These are phyloP conservation scores for Pyrus pyrifolia DNA, from an alignment of 306 rosid species.

Conservation along the genomic window DNA sequence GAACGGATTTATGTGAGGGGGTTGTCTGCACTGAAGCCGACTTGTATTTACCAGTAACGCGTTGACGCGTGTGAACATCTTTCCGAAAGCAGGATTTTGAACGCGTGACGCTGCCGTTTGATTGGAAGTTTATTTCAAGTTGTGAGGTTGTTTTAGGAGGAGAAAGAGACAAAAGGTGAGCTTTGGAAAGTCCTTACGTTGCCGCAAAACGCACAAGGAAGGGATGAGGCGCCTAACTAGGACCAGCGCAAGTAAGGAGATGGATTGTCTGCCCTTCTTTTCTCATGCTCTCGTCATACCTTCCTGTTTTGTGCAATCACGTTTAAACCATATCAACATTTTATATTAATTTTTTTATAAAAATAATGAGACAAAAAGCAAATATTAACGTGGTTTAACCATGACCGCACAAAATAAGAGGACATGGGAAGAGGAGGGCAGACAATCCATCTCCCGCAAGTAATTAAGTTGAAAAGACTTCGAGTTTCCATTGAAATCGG, in stretches of 20 bases:
- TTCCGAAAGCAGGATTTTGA: too few species aligned
- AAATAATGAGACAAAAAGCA: too few species aligned
- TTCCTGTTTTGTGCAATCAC: too few species aligned
- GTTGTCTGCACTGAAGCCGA: slow-evolving; percentile 17
- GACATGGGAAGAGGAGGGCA: too few species aligned
- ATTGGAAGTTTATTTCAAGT: not conserved
- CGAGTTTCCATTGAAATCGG: not conserved
- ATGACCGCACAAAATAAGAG: too few species aligned
- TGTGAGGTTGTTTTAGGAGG: not conserved
- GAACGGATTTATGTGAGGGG: not conserved
- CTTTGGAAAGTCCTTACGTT: not conserved
- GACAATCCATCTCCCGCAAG: not conserved
- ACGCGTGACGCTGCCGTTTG: not conserved
- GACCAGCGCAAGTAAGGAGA: not conserved
- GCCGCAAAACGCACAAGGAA: not conserved
- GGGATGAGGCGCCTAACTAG: not conserved
- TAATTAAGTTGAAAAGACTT: not conserved
- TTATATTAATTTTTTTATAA: too few species aligned
- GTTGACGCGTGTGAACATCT: not conserved
- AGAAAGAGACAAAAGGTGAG: not conserved
- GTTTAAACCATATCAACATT: too few species aligned
- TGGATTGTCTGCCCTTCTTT: too few species aligned
- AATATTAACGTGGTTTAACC: too few species aligned
- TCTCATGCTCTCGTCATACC: too few species aligned
- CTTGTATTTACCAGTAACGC: not conserved